phyloP scores from a whole-genome alignment of 2,329 filamentous ascomycete genomes.

The Cercospora janseana region DNA sequence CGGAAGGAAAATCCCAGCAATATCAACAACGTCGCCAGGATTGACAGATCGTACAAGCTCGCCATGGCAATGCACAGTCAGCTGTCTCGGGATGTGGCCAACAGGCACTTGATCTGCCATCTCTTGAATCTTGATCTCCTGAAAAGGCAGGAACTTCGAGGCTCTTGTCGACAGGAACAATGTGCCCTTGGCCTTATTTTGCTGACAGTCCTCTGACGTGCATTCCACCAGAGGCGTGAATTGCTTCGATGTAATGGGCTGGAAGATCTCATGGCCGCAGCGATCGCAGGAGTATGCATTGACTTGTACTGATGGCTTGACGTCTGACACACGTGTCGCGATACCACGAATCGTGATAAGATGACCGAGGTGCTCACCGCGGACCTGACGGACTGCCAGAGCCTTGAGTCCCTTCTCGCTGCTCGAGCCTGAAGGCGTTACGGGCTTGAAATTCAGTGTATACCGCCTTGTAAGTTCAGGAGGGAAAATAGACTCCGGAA shows the following conservation, averaged over 20 bases:
- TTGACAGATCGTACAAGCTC: conserved; percentile 82
- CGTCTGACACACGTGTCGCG: conserved; percentile 90
- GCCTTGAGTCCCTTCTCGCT: conserved; percentile 59
- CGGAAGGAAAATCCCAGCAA: conserved; percentile 92
- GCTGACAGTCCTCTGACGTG: conserved; percentile 82
- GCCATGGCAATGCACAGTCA: conserved; percentile 88
- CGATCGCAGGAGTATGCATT: conserved; percentile 97
- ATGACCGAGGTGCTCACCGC: conserved; percentile 86
- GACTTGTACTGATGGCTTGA: conserved; percentile 96
- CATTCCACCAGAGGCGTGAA: conserved; percentile 85
- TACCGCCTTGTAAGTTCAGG: conserved; percentile 90
- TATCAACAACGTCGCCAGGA: conserved; percentile 89
- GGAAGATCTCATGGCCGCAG: conserved; percentile 96
- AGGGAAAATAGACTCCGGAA: conserved; percentile 77
- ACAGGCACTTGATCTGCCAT: conserved; percentile 99
- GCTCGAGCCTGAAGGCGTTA: conserved; percentile 68
- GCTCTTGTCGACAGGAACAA: conserved; percentile 92
- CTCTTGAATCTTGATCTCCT: conserved; percentile 98
- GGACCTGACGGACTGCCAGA: conserved; percentile 88
- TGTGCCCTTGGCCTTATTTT: conserved; percentile 89
- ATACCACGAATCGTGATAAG: conserved; percentile 95
- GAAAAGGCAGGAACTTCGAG: conserved; percentile 95
- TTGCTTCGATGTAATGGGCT: conserved; percentile 86
- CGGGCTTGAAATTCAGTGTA: conserved; percentile 92
- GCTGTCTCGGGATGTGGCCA: conserved; percentile 88